Evolutionary conservation across 163 green algal genomes (phyloP).

Genomic region (Coccomyxa subellipsoidea): DNA sequence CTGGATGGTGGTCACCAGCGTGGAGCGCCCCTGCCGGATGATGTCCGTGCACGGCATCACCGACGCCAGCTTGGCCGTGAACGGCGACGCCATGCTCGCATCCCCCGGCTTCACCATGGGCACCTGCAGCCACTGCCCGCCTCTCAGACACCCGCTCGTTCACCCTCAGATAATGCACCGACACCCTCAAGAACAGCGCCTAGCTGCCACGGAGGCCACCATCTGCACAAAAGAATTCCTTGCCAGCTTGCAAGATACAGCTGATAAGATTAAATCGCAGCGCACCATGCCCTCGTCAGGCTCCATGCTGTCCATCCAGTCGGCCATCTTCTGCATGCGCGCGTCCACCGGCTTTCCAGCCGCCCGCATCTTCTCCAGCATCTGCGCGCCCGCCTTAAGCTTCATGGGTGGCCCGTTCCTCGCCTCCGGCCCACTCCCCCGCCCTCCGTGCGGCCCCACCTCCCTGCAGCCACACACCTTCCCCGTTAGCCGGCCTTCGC

Average conservation of each 20-base stretch:
- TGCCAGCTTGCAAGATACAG: no score
- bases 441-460: background rate
- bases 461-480: no score
- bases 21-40: slow-evolving; percentile 73
- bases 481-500: no score
- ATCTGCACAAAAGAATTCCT: no score
- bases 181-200: no score
- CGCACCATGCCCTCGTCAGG: slow-evolving; percentile 17
- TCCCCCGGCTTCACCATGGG: slow-evolving; percentile 81
- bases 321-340: slow-evolving; percentile 67
- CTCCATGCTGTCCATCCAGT: slow-evolving; percentile 76
- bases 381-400: slow-evolving; percentile 43
- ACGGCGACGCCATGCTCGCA: slow-evolving; percentile 86
- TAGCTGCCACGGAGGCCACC: no score
- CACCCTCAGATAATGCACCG: no score
- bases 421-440: background rate
- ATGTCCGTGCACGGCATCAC: slow-evolving; percentile 85
- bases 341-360: slow-evolving; percentile 54
- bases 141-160: background rate
- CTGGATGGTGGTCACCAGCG: slow-evolving; percentile 79
- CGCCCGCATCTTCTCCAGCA: slow-evolving; percentile 61
- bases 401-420: slow-evolving; percentile 11
- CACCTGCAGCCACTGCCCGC: slow-evolving; percentile 17
- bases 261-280: background rate
- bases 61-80: slow-evolving; percentile 78